Percentiles rank a stretch among this genome's conserved stretches.
Evolutionary conservation across 2,329 filamentous ascomycete species (phyloP).

Genomic region (Rutstroemia sp.): DNA sequence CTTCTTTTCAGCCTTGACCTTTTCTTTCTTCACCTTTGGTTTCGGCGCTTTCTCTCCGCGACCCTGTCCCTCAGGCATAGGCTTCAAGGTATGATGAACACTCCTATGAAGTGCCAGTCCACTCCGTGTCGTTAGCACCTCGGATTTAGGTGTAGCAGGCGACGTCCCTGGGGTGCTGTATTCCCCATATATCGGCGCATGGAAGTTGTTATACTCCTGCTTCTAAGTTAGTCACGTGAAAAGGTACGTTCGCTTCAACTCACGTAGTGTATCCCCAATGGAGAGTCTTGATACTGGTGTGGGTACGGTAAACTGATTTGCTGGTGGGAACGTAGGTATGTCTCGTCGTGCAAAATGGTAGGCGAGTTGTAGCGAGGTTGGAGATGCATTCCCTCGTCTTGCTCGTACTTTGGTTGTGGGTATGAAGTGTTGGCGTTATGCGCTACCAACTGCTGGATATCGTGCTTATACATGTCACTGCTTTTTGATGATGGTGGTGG

Average conservation of each 20-base stretch:
- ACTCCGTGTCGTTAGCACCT: constrained; percentile 26
- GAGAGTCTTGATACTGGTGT: constrained; percentile 23
- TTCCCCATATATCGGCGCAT: constrained; percentile 23
- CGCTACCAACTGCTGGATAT: constrained; percentile 37
- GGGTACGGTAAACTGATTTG: constrained; percentile 22
- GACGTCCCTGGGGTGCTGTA: constrained; percentile 47
- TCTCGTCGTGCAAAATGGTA: constrained; percentile 15
- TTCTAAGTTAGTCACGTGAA: constrained; percentile 19
- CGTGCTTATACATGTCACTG: constrained; percentile 34
- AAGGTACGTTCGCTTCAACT: constrained; percentile 1
- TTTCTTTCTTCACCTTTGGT: constrained; percentile 32
- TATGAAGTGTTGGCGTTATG: constrained; percentile 34
- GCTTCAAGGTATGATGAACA: constrained; percentile 19
- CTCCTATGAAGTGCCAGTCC: constrained; percentile 19
- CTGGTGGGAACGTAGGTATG: constrained; percentile 15
- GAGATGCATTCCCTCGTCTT: constrained; percentile 19
- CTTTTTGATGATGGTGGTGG: constrained; percentile 37
- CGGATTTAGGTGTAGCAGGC: constrained; percentile 39
- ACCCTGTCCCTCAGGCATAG: constrained; percentile 23
- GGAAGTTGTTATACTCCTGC: constrained; percentile 14
- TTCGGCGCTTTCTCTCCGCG: constrained; percentile 24
- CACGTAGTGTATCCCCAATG: constrained; percentile 24
- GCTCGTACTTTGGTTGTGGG: constrained; percentile 22
- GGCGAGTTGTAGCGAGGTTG: constrained; percentile 26
- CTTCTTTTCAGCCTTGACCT: constrained; percentile 37